Conservation (phyloP, 345 rosid genomes). For the Erodium maritimum region DNA sequence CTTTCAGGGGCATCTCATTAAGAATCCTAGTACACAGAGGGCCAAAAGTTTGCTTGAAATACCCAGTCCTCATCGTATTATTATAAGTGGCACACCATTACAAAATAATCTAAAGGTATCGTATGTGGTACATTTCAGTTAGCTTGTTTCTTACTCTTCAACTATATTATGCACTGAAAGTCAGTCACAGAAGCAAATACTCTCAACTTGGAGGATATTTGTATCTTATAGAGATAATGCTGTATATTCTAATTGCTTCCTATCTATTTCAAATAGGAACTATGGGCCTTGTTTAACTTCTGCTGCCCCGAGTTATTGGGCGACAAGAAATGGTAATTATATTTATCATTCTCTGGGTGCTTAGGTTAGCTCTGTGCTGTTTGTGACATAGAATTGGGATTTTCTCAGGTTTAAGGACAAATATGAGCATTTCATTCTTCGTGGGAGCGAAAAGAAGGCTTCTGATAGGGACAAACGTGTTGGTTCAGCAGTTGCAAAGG, state of each 20-base stretch:
- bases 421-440: constrained; percentile 62
- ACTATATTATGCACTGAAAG: neutral
- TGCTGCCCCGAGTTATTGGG: constrained; percentile 80
- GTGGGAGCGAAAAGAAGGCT: constrained; percentile 89
- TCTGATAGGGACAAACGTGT: constrained; percentile 76
- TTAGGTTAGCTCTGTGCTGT: constrained; percentile 12
- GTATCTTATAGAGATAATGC: neutral
- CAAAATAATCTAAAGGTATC: constrained; percentile 94
- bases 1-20: constrained; percentile 87
- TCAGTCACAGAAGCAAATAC: too few relatives aligned
- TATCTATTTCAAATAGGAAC: constrained; percentile 37
- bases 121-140: constrained; percentile 9
- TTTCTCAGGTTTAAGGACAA: constrained; percentile 70
- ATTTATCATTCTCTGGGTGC: constrained; percentile 8
- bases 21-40: constrained; percentile 93
- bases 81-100: constrained; percentile 92
- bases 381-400: constrained; percentile 9
- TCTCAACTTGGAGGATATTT: too few relatives aligned
- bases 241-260: neutral
- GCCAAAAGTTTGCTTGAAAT: constrained; percentile 95
- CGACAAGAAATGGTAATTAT: constrained; percentile 62
- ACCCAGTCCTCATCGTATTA: constrained; percentile 77
- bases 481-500: constrained; percentile 94
- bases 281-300: constrained; percentile 95
- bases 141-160: constrained; percentile 4